Percentiles rank a stretch among this genome's conserved stretches.
These are phyloP conservation scores for Agaricus sinodeliciosus DNA, from an alignment of 768 basidiomycete genomes.

Conservation along the genomic window DNA sequence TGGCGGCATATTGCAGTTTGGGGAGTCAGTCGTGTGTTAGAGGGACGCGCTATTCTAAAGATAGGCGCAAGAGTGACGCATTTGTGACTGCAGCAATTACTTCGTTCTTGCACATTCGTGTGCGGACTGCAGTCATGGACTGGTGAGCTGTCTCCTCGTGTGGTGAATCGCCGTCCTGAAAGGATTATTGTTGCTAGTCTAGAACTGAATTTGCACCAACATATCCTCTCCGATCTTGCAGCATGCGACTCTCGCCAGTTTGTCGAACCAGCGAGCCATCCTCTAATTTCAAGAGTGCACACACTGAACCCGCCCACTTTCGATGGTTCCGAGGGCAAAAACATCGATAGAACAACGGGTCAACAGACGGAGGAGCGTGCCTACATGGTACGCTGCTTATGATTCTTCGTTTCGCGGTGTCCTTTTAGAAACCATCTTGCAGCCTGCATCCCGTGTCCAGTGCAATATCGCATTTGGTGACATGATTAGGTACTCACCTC, in stretches of 20 bases:
- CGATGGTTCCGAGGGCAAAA: slow-evolving; percentile 13
- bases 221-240: slow-evolving; percentile 71
- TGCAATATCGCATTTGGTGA: slow-evolving; percentile 84
- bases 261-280: slow-evolving; percentile 39
- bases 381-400: slow-evolving; percentile 46
- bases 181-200: slow-evolving; percentile 35
- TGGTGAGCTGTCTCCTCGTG: background rate
- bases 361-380: slow-evolving; percentile 17
- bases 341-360: slow-evolving; percentile 19
- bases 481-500: slow-evolving; percentile 59
- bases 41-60: background rate
- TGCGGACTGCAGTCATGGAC: slow-evolving; percentile 1
- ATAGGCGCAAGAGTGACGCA: background rate
- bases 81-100: background rate
- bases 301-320: slow-evolving; percentile 22
- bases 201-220: slow-evolving; percentile 73
- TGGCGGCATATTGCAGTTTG: background rate
- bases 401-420: background rate
- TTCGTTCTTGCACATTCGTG: background rate
- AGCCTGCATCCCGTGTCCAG: slow-evolving; percentile 70
- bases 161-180: background rate
- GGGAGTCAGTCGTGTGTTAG: no score
- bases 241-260: slow-evolving; percentile 41
- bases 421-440: background rate
- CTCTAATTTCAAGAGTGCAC: slow-evolving; percentile 58